Base-by-base conservation (phyloP, 176 grass and related monocot genomes). In the Puya raimondii region DNA sequence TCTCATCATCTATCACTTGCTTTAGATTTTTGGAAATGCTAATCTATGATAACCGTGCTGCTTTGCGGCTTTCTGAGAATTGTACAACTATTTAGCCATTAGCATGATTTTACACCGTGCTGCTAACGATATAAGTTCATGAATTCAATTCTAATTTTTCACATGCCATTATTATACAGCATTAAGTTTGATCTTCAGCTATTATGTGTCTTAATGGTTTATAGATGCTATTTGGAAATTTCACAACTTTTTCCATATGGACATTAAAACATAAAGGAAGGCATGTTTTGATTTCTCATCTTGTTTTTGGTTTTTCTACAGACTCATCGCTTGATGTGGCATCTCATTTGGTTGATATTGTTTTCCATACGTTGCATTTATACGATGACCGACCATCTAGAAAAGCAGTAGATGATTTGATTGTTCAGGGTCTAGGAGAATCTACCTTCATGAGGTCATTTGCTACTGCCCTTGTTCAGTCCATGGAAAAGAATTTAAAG, bases 361-460 rank as follows among this genome's bases (percentile, higher is more conserved):
- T 97, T 64, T 90, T 97, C 58, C 86, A 90, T 81, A 92, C 93
- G 23, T 70, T 97, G 75, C 76, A 76, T 83, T 66, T 87, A 74
- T 97, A 97, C 74, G 93, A 97, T 42, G 93, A 97, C 56, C 86
- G 89, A 57, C 73, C 86, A 54, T 97, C 93, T 17, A 86, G 89
- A 77, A 97, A 88, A 81, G 76, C 82, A 14, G 89, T 97, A 21
- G 93, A 97, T 71, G 93, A 92, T 61, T 68, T 97, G 58, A 77
- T 92, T 81, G 71, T 84, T 75, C 81, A 89, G 71, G 75, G 81
- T 72, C 84, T 97, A 50, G 64, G 72, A 25, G 76, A 92, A 72
- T 74, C 84, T 56, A 67, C 82, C 50, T 92, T 97, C 74, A 87
- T 97, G 86, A 97, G 87, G 63, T 73, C 79, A 5, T 90, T 92